A percentile compares a stretch with the other conserved stretches of the same genome.
Evolutionary conservation across 2,329 filamentous ascomycete genomes (phyloP).

Genomic region (Botrytis hyacinthi): DNA sequence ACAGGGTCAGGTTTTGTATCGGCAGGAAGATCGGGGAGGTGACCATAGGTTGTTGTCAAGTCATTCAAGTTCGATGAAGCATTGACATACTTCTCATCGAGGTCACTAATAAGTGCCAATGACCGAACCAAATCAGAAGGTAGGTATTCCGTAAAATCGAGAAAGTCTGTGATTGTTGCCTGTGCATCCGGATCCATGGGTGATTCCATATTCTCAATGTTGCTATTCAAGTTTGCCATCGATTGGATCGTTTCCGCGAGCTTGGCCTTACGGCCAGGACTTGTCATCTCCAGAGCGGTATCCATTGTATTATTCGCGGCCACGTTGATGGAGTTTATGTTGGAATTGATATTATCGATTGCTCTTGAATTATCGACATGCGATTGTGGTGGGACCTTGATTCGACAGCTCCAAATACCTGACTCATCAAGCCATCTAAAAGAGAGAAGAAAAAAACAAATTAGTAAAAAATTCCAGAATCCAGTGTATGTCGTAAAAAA

Average conservation of each 20-base stretch:
- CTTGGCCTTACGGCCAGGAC: constrained; percentile 37
- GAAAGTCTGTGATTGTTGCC: constrained; percentile 67
- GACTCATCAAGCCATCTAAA: constrained; percentile 38
- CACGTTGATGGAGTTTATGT: constrained; percentile 23
- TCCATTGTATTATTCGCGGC: constrained; percentile 31
- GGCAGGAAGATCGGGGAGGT: constrained; percentile 49
- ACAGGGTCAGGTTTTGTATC: constrained; percentile 50
- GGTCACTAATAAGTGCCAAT: constrained; percentile 62
- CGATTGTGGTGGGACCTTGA: constrained; percentile 33
- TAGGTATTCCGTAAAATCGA: constrained; percentile 63
- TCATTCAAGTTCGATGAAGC: constrained; percentile 55
- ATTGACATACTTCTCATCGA: constrained; percentile 58
- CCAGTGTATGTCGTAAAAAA: not conserved
- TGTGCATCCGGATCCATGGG: constrained; percentile 63
- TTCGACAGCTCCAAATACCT: constrained; percentile 38
- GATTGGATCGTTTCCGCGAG: constrained; percentile 37
- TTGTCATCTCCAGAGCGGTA: constrained; percentile 30
- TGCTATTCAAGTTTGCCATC: constrained; percentile 36
- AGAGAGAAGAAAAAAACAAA: constrained; percentile 8
- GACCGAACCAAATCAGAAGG: constrained; percentile 66
- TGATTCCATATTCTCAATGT: constrained; percentile 35
- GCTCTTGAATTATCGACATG: constrained; percentile 22
- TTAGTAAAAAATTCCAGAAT: constrained; percentile 17
- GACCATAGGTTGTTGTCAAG: constrained; percentile 56
- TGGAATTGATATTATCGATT: constrained; percentile 15